Base-by-base conservation (phyloP, 2,329 filamentous ascomycete species). In the Hypoxylon sp. region DNA sequence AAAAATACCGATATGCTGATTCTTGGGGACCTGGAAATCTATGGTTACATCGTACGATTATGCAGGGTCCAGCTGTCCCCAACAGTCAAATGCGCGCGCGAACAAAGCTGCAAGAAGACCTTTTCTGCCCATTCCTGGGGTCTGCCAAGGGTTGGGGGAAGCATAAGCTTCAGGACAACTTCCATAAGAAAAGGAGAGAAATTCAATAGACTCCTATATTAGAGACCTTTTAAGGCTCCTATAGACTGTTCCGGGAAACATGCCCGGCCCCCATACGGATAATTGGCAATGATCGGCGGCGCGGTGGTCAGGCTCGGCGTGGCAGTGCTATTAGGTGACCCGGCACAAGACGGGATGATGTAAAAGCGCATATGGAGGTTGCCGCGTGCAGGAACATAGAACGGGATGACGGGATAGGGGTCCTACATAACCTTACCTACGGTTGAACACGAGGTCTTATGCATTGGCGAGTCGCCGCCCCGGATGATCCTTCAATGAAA, bases 1-100 rank as follows among this genome's bases (percentile, higher is more conserved):
- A 46, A 37, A 52, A 48, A 16, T 41, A n/a, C 19, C 29, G 43
- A 39, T 61, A 34, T 39, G 48, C 56, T 48, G 34, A 51, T 43
- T 56, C 52, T 58, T 58, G 39, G 55, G 55, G 41, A 57, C 52
- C 48, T 45, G 54, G 43, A 43, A 69, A 69, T 69, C 63, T 69
- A 69, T 37, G 16, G 67, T 69, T 69, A 64, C 67, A 69, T 69
- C 60, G 60, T 37, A 58, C 60, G 63, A 69, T 63, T 56, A 62
- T 55, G 57, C 55, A 55, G 60, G 59, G 19, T 51, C 58, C 54
- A 27, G 23, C 30, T 48, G 23, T 41, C 46, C 47, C 58, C 39
- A 47, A 50, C 50, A 59, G 56, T 43, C 47, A 25, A 23, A 43
- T 32, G 25, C 25, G 45, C 30, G 54, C 48, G 29, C 25, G 27